phyloP scores from a whole-genome alignment of 306 rosid genomes.

The Malus fusca region DNA sequence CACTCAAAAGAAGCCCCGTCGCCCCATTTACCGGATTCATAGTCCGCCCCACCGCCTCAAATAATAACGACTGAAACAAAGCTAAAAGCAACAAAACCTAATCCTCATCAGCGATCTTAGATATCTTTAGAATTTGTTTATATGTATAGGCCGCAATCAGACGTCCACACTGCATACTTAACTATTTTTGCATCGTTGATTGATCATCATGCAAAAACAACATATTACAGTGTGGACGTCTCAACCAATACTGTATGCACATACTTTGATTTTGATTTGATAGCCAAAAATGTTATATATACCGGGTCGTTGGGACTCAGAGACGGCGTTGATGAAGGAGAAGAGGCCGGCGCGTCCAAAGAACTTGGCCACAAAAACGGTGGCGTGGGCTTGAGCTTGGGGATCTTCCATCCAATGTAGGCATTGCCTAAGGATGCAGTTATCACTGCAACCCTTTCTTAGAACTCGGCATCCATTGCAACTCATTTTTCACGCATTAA shows the following conservation, averaged over 20 bases:
- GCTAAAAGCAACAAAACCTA: constrained; percentile 21
- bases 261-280: not conserved
- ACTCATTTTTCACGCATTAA: constrained; percentile 37
- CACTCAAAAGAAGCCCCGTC: constrained; percentile 62
- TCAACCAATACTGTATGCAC: not conserved
- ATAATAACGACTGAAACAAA: constrained; percentile 71
- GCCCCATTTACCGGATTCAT: constrained; percentile 80
- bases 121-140: not conserved
- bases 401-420: constrained; percentile 44
- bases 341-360: constrained; percentile 72
- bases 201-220: not conserved
- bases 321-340: constrained; percentile 56
- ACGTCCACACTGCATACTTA: not conserved
- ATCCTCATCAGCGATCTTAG: not conserved
- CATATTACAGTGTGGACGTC: not conserved
- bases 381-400: constrained; percentile 55
- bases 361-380: constrained; percentile 68
- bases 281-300: not conserved
- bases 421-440: constrained; percentile 55
- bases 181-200: not conserved
- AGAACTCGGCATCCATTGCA: constrained; percentile 76
- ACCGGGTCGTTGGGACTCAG: constrained; percentile 49
- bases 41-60: constrained; percentile 79
- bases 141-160: not conserved
- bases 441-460: constrained; percentile 61